Conservation (phyloP, 441 rosid species). For the Gossypium laxum region DNA sequence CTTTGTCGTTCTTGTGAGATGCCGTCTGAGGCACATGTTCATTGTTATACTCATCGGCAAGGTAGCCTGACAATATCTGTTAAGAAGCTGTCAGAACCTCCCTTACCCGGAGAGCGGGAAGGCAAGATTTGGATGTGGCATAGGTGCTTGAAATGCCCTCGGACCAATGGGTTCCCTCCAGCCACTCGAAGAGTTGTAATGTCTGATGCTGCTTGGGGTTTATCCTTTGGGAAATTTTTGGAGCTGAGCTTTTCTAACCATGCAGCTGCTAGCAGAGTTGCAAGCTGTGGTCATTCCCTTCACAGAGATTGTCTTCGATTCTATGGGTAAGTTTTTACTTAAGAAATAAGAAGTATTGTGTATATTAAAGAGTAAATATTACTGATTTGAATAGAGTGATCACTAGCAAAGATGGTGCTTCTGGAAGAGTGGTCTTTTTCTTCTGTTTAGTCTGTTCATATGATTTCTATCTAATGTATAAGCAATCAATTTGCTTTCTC, state of each 20-base stretch:
- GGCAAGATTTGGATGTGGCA: conserved; percentile 92
- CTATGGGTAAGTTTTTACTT: conserved; percentile 47
- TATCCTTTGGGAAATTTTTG: conserved; percentile 74
- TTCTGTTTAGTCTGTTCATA: not conserved
- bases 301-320: conserved; percentile 81
- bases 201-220: conserved; percentile 84
- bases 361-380: not conserved
- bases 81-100: conserved; percentile 42
- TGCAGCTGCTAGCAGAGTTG: conserved; percentile 78
- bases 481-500: not conserved
- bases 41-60: conserved; percentile 68
- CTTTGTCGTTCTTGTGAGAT: conserved; percentile 48
- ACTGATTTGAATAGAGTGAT: not conserved
- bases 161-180: conserved; percentile 61
- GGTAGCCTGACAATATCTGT: conserved; percentile 82
- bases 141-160: conserved; percentile 64
- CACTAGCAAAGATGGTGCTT: not conserved
- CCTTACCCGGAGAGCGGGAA: conserved; percentile 54
- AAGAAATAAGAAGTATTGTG: not conserved
- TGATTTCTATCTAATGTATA: not conserved
- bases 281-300: conserved; percentile 78
- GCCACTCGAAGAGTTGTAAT: conserved; percentile 67
- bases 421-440: not conserved
- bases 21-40: conserved; percentile 78
- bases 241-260: conserved; percentile 79